These are phyloP conservation scores for Solanum lignicaule DNA, from an alignment of 257 asterid species.

Conservation along the genomic window DNA sequence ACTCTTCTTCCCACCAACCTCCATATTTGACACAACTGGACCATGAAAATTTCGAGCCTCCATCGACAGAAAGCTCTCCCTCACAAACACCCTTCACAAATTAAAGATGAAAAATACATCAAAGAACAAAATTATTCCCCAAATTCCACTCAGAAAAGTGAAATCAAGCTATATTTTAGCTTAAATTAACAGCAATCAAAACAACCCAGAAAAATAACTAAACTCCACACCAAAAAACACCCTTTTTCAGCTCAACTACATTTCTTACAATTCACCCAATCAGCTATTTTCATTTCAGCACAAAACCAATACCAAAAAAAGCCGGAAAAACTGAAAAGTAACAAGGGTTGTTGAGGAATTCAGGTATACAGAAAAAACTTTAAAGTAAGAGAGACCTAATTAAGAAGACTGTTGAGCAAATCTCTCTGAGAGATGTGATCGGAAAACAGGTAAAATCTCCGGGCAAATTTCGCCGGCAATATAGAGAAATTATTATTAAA, in stretches of 20 bases:
- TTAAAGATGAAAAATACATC: not conserved
- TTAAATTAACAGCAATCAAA: not conserved
- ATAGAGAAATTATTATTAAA: not conserved
- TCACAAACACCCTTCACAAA: not conserved
- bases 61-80: not conserved
- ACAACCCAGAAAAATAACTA: not conserved
- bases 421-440: not conserved
- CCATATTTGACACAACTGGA: conserved; percentile 37
- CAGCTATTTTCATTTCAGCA: not conserved
- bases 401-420: not conserved
- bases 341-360: not conserved
- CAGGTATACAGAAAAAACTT: not conserved
- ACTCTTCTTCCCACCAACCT: conserved; percentile 47
- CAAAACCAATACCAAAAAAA: not conserved
- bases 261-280: not conserved
- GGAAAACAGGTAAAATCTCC: not conserved
- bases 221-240: not conserved
- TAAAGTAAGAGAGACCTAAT: not conserved
- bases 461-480: not conserved
- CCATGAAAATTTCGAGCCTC: conserved; percentile 14
- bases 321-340: not conserved
- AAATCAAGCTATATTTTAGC: not conserved
- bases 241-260: conserved; percentile 14
- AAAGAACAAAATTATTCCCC: not conserved
- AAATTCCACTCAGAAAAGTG: not conserved